Evolutionary conservation across 257 asterid genomes (phyloP).

Genomic region (Echites panduratus): DNA sequence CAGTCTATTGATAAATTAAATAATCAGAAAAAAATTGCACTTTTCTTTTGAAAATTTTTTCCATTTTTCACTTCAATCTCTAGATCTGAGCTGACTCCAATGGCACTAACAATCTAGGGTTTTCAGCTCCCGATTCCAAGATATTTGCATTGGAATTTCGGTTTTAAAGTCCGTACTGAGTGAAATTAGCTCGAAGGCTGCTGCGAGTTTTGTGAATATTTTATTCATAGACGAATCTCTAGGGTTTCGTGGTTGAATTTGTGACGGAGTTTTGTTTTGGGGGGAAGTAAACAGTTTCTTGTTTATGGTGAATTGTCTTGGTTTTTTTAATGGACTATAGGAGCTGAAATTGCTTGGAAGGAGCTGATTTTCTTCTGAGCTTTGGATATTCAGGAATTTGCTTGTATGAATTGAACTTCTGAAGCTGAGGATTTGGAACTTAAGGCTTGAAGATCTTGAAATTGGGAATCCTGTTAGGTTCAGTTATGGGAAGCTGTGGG

Average conservation of each 20-base stretch:
- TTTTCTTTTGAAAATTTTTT: not conserved
- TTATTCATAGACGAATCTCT: conserved; percentile 16
- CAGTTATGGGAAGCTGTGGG: not conserved
- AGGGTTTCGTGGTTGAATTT: conserved; percentile 29
- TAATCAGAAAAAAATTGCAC: not conserved
- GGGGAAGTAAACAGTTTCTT: not conserved
- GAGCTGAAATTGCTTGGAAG: not conserved
- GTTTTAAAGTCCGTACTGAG: not conserved
- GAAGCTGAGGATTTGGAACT: not conserved
- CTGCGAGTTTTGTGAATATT: not conserved
- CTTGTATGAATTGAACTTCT: not conserved
- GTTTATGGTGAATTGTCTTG: not conserved
- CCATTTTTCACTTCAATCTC: not conserved
- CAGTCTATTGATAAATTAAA: not conserved
- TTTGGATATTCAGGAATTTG: not conserved
- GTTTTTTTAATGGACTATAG: not conserved
- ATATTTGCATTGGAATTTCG: not conserved
- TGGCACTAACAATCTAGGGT: conserved; percentile 3
- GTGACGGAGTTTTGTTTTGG: conserved; percentile 2
- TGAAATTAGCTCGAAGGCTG: not conserved
- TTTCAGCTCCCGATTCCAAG: conserved; percentile 11
- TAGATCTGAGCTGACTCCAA: conserved; percentile 17
- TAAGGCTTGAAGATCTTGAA: not conserved
- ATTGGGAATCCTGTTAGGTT: not conserved
- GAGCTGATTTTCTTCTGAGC: not conserved